These are phyloP conservation scores for Alnus rubra DNA, from an alignment of 306 rosid species.

Conservation along the genomic window DNA sequence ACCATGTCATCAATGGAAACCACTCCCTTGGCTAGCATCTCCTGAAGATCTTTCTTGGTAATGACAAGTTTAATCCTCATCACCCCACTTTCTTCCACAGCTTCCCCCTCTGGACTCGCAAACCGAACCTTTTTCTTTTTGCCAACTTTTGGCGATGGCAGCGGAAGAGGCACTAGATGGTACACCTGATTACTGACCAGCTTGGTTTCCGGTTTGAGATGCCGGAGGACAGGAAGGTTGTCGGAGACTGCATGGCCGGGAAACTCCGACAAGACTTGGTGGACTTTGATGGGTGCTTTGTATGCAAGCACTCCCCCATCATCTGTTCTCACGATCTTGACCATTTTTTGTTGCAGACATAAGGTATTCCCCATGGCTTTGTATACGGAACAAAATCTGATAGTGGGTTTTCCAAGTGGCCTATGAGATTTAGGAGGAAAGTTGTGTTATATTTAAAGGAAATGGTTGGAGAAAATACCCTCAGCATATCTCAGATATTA, in stretches of 20 bases:
- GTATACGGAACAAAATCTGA: constrained; percentile 3
- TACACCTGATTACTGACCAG: constrained; percentile 55
- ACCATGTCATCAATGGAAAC: constrained; percentile 53
- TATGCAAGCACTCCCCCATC: constrained; percentile 80
- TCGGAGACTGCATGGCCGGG: constrained; percentile 67
- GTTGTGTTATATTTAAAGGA: constrained; percentile 39
- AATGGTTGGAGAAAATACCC: constrained; percentile 36
- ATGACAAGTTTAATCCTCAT: constrained; percentile 78
- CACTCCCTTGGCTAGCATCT: constrained; percentile 61
- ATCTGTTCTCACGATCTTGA: constrained; percentile 71
- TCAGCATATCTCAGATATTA: constrained; percentile 33
- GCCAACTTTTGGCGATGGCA: constrained; percentile 26
- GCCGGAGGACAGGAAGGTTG: constrained; percentile 39
- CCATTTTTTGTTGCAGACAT: constrained; percentile 46
- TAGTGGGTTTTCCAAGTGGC: constrained; percentile 22
- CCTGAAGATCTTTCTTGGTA: constrained; percentile 61
- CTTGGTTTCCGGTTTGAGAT: constrained; percentile 56
- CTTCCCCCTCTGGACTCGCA: constrained; percentile 53
- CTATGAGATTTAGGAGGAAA: constrained; percentile 3
- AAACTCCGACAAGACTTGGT: constrained; percentile 58
- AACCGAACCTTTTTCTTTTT: constrained; percentile 77
- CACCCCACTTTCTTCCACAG: constrained; percentile 40
- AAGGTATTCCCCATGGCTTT: constrained; percentile 78
- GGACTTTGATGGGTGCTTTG: constrained; percentile 56
- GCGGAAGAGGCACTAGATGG: constrained; percentile 53